Conservation (phyloP, 371 early-diverging fungal species). For the Lichtheimia corymbifera region DNA sequence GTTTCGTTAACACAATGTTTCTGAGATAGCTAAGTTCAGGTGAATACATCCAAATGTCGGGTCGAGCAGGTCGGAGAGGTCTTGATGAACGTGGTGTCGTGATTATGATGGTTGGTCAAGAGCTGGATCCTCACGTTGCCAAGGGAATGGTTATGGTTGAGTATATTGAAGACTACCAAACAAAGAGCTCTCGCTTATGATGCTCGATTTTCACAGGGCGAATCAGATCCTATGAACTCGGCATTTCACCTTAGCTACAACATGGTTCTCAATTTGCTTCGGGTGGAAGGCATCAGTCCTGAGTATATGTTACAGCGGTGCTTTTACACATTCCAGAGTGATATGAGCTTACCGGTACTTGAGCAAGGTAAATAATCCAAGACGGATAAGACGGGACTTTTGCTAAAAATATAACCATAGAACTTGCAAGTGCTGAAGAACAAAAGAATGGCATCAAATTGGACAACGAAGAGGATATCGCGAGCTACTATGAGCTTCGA, state of each 20-base stretch:
- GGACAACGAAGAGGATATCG: constrained; percentile 70
- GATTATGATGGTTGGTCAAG: constrained; percentile 95
- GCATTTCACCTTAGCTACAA: constrained; percentile 99
- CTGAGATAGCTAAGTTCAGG: constrained; percentile 65
- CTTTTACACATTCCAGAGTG: constrained; percentile 97
- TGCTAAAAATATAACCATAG: constrained; percentile 5
- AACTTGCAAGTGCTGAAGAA: constrained; percentile 57
- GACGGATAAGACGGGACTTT: not conserved
- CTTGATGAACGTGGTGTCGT: constrained; percentile 99
- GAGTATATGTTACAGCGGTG: constrained; percentile 94
- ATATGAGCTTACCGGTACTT: constrained; percentile 78
- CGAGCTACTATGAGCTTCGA: constrained; percentile 77
- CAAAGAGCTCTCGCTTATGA: not conserved
- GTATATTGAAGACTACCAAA: too few relatives aligned
- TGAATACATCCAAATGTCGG: constrained; percentile 99
- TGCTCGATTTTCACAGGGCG: constrained; percentile 51
- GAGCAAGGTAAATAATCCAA: constrained; percentile 44
- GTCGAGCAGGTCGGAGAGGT: constrained; percentile 97
- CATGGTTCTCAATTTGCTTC: constrained; percentile 98
- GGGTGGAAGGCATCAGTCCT: constrained; percentile 97
- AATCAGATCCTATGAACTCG: constrained; percentile 92
- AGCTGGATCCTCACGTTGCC: constrained; percentile 93
- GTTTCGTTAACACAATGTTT: not conserved
- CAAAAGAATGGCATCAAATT: constrained; percentile 61
- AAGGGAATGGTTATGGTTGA: constrained; percentile 88